These are phyloP conservation scores for Ganoderma lingzhi DNA, from an alignment of 1,284 basidiomycete genomes.

Conservation along the genomic window DNA sequence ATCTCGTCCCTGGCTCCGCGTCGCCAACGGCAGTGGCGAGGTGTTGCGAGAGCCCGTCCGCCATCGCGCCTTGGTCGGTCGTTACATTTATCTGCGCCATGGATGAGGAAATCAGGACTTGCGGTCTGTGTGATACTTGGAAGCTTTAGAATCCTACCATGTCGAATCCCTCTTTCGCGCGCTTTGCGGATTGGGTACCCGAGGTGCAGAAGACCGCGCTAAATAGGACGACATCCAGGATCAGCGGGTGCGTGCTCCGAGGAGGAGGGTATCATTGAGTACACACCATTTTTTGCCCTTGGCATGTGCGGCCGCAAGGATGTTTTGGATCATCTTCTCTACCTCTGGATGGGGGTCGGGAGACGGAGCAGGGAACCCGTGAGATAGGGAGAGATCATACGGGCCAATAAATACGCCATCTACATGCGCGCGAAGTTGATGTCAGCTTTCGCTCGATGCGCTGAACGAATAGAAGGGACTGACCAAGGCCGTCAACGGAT, in stretches of 20 bases:
- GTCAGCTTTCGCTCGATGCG: neutral
- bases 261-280: neutral
- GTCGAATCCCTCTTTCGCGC: slow-evolving; percentile 52
- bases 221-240: neutral
- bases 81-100: slow-evolving; percentile 57
- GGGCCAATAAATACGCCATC: slow-evolving; percentile 74
- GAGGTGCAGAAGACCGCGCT: slow-evolving; percentile 45
- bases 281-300: slow-evolving; percentile 74
- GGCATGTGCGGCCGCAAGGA: slow-evolving; percentile 59
- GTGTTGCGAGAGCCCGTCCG: slow-evolving; percentile 48
- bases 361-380: slow-evolving; percentile 64
- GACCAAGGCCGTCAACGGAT: slow-evolving; percentile 68
- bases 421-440: slow-evolving; percentile 17
- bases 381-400: slow-evolving; percentile 68
- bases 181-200: slow-evolving; percentile 47
- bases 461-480: slow-evolving; percentile 26
- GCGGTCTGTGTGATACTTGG: neutral
- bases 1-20: slow-evolving; percentile 15
- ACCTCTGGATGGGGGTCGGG: slow-evolving; percentile 70
- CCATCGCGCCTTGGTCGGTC: slow-evolving; percentile 55
- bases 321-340: slow-evolving; percentile 66
- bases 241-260: neutral
- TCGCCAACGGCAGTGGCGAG: slow-evolving; percentile 42
- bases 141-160: slow-evolving; percentile 37
- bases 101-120: neutral